These are phyloP conservation scores for Rhodotorula sp. DNA, from an alignment of 1,284 basidiomycete genomes.

Conservation along the genomic window DNA sequence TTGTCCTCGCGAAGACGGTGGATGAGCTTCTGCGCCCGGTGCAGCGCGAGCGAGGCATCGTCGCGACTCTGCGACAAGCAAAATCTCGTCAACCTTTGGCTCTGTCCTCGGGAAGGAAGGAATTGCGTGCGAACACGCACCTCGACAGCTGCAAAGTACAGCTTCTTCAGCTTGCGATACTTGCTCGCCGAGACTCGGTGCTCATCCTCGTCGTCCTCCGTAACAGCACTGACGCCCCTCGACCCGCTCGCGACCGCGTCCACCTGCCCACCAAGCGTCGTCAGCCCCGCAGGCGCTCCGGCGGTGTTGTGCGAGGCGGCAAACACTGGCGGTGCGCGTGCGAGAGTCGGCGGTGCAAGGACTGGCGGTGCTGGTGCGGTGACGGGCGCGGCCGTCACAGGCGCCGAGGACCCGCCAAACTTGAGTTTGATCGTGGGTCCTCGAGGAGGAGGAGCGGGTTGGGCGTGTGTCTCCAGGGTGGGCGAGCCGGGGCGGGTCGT, in stretches of 20 bases:
- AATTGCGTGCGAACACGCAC: slow-evolving; percentile 6
- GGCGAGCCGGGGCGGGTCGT: background rate
- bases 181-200: slow-evolving; percentile 26
- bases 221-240: background rate
- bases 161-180: slow-evolving; percentile 33
- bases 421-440: slow-evolving; percentile 31
- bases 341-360: background rate
- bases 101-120: no score
- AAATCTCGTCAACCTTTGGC: no score
- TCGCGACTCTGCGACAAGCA: slow-evolving; percentile 30
- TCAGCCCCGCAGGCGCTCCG: background rate
- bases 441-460: background rate
- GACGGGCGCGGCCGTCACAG: slow-evolving; percentile 11
- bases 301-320: background rate
- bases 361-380: background rate
- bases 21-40: slow-evolving; percentile 38
- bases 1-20: slow-evolving; percentile 37
- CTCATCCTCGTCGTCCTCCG: slow-evolving; percentile 10
- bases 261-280: background rate
- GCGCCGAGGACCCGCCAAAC: slow-evolving; percentile 8
- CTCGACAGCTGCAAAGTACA: slow-evolving; percentile 20
- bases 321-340: background rate
- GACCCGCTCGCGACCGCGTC: background rate
- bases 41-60: slow-evolving; percentile 31
- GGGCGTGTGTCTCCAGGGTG: slow-evolving; percentile 1